phyloP scores from a whole-genome alignment of 78 protist genomes.

The Cyanophora paradoxa region DNA sequence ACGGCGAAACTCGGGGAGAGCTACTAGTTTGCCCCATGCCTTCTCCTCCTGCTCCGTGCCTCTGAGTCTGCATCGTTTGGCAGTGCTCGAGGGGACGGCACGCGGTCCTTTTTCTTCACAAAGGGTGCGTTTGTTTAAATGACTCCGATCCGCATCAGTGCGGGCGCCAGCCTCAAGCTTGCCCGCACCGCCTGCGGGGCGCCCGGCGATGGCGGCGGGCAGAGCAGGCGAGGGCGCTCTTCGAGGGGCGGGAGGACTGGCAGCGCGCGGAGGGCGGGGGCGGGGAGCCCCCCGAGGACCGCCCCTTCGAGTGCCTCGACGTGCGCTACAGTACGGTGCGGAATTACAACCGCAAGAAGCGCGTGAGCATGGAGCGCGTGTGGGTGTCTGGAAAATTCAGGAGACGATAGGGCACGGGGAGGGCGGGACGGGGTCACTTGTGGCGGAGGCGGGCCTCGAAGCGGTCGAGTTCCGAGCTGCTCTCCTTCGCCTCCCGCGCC shows the following conservation, averaged over 20 bases:
- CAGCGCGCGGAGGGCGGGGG: too few species aligned
- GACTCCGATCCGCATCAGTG: not conserved
- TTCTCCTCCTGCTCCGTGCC: too few species aligned
- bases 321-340: slow-evolving; percentile 44
- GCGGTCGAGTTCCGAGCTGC: too few species aligned
- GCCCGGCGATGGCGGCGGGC: not conserved
- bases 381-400: slow-evolving; percentile 59
- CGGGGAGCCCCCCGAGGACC: too few species aligned
- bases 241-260: too few species aligned
- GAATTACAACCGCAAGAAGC: slow-evolving; percentile 48
- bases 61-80: too few species aligned
- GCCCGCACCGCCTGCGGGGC: too few species aligned
- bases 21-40: too few species aligned
- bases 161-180: not conserved
- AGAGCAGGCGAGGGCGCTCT: slow-evolving; percentile 40
- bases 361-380: slow-evolving; percentile 63
- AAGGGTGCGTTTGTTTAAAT: not conserved
- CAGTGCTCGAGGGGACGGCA: slow-evolving; percentile 61
- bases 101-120: slow-evolving; percentile 49
- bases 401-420: too few species aligned
- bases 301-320: slow-evolving; percentile 26
- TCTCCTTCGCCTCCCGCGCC: too few species aligned
- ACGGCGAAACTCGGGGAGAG: slow-evolving; percentile 50
- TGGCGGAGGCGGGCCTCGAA: too few species aligned
- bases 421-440: too few species aligned